These are phyloP conservation scores for Neofusicoccum parvum DNA, from an alignment of 2,329 filamentous ascomycete genomes.

Conservation along the genomic window DNA sequence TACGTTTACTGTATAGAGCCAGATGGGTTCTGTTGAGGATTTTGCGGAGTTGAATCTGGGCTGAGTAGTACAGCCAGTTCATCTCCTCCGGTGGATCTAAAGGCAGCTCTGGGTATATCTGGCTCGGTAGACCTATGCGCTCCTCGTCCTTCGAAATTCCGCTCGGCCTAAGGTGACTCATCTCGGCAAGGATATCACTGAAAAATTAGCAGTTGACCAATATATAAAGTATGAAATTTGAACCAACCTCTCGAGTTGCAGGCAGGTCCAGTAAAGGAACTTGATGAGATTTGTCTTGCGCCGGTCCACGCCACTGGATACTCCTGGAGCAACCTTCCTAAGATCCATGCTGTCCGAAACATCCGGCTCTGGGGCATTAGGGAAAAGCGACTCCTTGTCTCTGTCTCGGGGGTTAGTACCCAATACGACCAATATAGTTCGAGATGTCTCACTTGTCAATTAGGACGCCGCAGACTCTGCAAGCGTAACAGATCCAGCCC, in stretches of 20 bases:
- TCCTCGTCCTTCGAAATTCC: slow-evolving; percentile 60
- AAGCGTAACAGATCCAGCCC: slow-evolving; percentile 66
- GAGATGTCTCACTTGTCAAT: slow-evolving; percentile 63
- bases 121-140: slow-evolving; percentile 68
- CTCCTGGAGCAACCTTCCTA: slow-evolving; percentile 13
- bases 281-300: slow-evolving; percentile 44
- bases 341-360: slow-evolving; percentile 13
- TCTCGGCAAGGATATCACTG: slow-evolving; percentile 88
- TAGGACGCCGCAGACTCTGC: slow-evolving; percentile 67
- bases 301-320: slow-evolving; percentile 8
- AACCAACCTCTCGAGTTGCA: slow-evolving; percentile 82
- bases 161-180: slow-evolving; percentile 63
- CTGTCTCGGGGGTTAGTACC: background rate
- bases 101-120: slow-evolving; percentile 42
- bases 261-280: slow-evolving; percentile 87
- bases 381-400: slow-evolving; percentile 14
- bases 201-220: background rate
- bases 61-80: slow-evolving; percentile 60
- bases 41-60: slow-evolving; percentile 63
- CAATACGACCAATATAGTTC: background rate
- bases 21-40: slow-evolving; percentile 59
- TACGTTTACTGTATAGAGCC: slow-evolving; percentile 52
- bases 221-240: background rate
- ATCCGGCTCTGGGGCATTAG: slow-evolving; percentile 2
- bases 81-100: slow-evolving; percentile 36